These are phyloP conservation scores for Claviceps purpurea DNA, from an alignment of 2,329 filamentous ascomycete species.

Conservation along the genomic window DNA sequence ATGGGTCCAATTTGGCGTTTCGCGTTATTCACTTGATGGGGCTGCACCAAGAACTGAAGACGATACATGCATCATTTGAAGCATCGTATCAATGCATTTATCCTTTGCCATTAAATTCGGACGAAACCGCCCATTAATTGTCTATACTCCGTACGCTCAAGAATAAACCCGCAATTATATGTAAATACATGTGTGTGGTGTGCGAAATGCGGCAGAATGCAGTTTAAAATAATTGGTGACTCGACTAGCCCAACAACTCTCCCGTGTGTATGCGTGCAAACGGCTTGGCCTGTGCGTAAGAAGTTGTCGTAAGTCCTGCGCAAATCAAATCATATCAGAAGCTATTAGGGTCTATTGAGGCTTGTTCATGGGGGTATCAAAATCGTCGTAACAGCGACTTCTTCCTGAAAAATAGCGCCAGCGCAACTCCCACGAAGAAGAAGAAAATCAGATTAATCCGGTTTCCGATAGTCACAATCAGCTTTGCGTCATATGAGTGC, in stretches of 20 bases:
- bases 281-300: neutral
- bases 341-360: too few relatives aligned
- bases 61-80: too few relatives aligned
- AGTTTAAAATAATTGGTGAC: neutral
- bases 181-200: neutral
- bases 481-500: slow-evolving; percentile 24
- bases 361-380: slow-evolving; percentile 1
- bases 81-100: neutral
- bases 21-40: too few relatives aligned
- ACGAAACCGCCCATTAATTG: neutral
- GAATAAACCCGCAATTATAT: neutral
- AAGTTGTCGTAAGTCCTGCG: neutral
- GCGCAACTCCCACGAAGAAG: slow-evolving; percentile 10
- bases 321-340: neutral
- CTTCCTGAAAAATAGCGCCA: slow-evolving; percentile 10
- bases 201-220: neutral
- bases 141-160: slow-evolving; percentile 4
- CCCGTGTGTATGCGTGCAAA: neutral
- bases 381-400: slow-evolving; percentile 9
- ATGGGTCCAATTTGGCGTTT: too few relatives aligned
- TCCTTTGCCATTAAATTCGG: slow-evolving; percentile 1
- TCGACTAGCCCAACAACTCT: neutral
- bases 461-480: slow-evolving; percentile 9
- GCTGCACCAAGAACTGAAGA: too few relatives aligned
- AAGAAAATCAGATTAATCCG: slow-evolving; percentile 8